Conservation (phyloP, 306 rosid species). For the Lathyrus oleraceus region DNA sequence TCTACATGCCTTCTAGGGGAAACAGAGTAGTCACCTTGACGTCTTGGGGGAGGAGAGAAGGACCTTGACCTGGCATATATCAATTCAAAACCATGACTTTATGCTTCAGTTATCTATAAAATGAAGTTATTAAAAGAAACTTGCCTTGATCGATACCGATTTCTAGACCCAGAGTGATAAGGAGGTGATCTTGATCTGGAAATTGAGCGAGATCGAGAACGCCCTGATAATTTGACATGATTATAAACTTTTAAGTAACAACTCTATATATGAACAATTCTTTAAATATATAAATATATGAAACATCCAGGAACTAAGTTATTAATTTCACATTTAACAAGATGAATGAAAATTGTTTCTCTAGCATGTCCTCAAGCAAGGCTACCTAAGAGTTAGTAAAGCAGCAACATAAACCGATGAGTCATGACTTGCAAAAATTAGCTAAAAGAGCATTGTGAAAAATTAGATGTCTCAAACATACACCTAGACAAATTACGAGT, state of each 20-base stretch:
- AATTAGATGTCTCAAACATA: too few relatives aligned
- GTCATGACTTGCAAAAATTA: too few relatives aligned
- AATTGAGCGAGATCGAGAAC: constrained; percentile 86
- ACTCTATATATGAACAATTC: not conserved
- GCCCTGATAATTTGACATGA: constrained; percentile 53
- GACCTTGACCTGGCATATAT: constrained; percentile 81
- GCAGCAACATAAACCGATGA: too few relatives aligned
- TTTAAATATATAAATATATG: constrained; percentile 1
- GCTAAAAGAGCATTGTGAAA: too few relatives aligned
- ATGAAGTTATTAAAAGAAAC: constrained; percentile 19
- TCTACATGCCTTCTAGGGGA: constrained; percentile 77
- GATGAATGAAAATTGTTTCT: not conserved
- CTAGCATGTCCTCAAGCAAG: too few relatives aligned
- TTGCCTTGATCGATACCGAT: constrained; percentile 84
- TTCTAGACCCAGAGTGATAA: constrained; percentile 74
- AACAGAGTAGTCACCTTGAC: constrained; percentile 67
- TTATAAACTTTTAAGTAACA: constrained; percentile 4
- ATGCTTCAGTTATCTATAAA: constrained; percentile 2
- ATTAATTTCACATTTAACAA: not conserved
- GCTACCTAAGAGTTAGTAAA: too few relatives aligned
- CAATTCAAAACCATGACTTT: constrained; percentile 24
- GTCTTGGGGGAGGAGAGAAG: constrained; percentile 83
- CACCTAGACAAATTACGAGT: not conserved
- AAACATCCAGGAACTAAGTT: not conserved
- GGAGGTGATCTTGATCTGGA: constrained; percentile 79